Evolutionary conservation across 169 alveolate genomes (phyloP), one percentile per base, ranked within the genome.

Genomic region (Fabrea salina): DNA sequence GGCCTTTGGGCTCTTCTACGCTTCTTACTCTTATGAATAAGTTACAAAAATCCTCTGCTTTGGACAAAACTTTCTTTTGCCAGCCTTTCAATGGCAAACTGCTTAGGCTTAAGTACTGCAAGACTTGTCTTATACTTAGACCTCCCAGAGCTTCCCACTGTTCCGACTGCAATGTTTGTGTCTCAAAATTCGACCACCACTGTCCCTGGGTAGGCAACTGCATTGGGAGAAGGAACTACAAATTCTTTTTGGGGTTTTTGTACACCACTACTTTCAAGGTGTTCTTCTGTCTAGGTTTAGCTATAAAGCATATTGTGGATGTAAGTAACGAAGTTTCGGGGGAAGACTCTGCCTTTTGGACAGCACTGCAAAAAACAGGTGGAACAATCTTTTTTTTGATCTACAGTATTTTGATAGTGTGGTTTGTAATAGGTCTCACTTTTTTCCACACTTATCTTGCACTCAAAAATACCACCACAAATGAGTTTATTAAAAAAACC

Each of bases 141-240:
- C 89, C 92, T 19, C 89, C 87, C 2, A 66, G 92, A 79, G 22
- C 86, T 13, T 77, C 83, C 6, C 92, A 86, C 61, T 86, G 92
- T 44, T 75, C 64, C 16, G 75, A 35, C 37, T 86, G 92, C 50
- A 79, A 83, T 54, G 43, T 81, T 3, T 86, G 92, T 44, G 83
- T 86, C 7, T 76, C 78, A 56, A 59, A 68, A 49, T 49, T 83
- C n/a, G 92, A 86, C 47, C 92, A 86, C 74, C 92, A 86, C 44
- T 86, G 92, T 37, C 92, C 92, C 1, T 86, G 92, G 85, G 53
- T 86, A 19, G 92, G 92, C 19, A 79, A 67, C 43, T 86, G 92
- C 54, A 78, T 86, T 1, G 92, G 92, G 4, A 82, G 80, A 51
- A 53, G 92, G 40, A 86, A 86, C 43, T 86, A 86, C 49, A 57